Conservation (phyloP, 2,329 filamentous ascomycete species). For the Arthrobotrys conoides region DNA sequence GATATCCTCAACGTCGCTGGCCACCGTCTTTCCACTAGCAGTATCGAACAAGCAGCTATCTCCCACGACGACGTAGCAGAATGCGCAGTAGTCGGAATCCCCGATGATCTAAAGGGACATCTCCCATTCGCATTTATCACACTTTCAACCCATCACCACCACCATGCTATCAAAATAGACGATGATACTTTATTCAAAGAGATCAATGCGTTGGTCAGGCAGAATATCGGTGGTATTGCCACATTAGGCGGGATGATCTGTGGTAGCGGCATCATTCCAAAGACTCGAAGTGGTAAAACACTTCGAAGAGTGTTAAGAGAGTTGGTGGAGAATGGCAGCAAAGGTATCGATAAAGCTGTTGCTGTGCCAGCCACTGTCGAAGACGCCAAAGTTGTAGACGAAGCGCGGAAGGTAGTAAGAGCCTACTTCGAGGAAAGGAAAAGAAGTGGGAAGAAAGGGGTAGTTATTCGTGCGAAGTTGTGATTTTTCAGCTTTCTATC, state of each 20-base stretch:
- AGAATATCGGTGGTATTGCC: conserved; percentile 89
- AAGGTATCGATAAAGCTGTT: conserved; percentile 79
- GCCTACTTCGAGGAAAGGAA: conserved; percentile 78
- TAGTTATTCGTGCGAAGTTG: conserved; percentile 68
- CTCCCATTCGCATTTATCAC: conserved; percentile 91
- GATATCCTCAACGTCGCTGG: conserved; percentile 97
- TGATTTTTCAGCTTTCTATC: conserved; percentile 62
- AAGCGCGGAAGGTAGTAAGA: conserved; percentile 78
- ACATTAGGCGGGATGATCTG: conserved; percentile 83
- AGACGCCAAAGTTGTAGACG: conserved; percentile 80
- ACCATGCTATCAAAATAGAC: conserved; percentile 17
- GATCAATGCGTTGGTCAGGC: conserved; percentile 80
- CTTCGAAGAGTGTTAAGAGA: conserved; percentile 84
- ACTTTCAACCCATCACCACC: conserved; percentile 69
- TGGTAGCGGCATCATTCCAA: conserved; percentile 89
- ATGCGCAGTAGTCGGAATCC: conserved; percentile 87
- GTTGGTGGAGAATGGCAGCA: conserved; percentile 84
- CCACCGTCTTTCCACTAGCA: conserved; percentile 87
- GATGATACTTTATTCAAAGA: conserved; percentile 69
- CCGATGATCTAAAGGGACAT: conserved; percentile 88
- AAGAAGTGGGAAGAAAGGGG: conserved; percentile 59
- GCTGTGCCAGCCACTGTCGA: conserved; percentile 87
- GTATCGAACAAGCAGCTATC: conserved; percentile 91
- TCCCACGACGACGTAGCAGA: conserved; percentile 84
- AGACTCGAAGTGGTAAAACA: conserved; percentile 93